Base-by-base conservation (phyloP, 2,329 filamentous ascomycete species). In the Diaporthe longicolla region DNA sequence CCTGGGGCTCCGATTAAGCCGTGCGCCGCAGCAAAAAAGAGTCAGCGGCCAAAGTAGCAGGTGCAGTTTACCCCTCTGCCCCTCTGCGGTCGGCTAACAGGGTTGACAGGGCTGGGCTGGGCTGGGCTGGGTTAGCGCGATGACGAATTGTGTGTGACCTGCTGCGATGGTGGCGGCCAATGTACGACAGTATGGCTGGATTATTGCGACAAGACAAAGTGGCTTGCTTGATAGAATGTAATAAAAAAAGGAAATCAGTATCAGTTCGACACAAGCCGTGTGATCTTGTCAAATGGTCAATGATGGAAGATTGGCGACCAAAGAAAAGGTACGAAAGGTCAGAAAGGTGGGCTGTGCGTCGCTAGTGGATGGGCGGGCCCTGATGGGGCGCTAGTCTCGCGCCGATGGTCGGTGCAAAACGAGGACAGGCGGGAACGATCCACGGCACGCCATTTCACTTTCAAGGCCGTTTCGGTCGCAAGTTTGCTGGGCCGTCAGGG, bases 351-450 rank as follows among this genome's bases (percentile, higher is more conserved):
- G 48, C 45, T 66, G 52, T 32, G 52, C 52, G 24, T 8, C 19
- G 4, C 13, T 37, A 37, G 37, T 13, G 37, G 37, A 37, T 37
- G 37, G 37, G 37, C 37, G 37, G 37, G 37, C 37, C 37, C 37
- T 10, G 37, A 37, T 37, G 37, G 48, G 37, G 29, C n/a, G 19
- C 17, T 24, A 57, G 24, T 48, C 55, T 37, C 37, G 19, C 63
- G 63, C 63, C 63, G 63, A 58, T 58, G 19, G 52, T 70, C 66
- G 66, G 66, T 70, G 50, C 66, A 55, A 54, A 69, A 43, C 2
- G 5, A 43, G 57, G 48, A 69, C 21, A 68, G 29, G n/a, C 43
- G 43, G 61, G 43, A 35, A 45, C 37, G 5, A 37, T 63, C 11
- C n/a, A 50, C 43, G 43, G 61, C 61, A 66, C 61, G 61, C 61